Base-by-base conservation (phyloP, 352 stramenopile species). In the Lagenidium giganteum region DNA sequence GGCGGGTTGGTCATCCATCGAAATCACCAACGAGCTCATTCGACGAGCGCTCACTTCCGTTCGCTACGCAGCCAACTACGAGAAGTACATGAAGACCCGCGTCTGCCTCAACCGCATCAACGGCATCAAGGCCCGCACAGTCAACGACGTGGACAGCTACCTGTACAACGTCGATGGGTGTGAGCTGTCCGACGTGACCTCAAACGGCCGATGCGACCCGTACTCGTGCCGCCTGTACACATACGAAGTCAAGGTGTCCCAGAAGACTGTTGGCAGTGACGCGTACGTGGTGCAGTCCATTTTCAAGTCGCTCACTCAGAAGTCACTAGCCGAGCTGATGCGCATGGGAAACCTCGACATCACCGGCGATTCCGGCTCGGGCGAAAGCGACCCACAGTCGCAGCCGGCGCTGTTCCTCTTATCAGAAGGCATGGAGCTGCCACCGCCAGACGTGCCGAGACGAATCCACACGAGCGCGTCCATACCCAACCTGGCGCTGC, bases 61-160 rank as follows among this genome's bases (percentile, higher is more conserved):
- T 13, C 52, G 67, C 3, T 72, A 70, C 44, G 51, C 50, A 17
- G 49, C 37, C 29, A 78, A 78, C 40, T 78, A 78, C 42, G 53
- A 52, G 28, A 46, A 40, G 8, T 24, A 41, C 13, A 48, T 75
- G 20, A 65, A 41, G 12, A 59, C 54, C n/a, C 54, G 54, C 1
- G 20, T 78, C 14, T 78, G 67, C 33, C 36, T 78, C 13, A 48
- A 78, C 47, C 61, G 64, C 43, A 51, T 78, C 41, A 68, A 67
- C 51, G 25, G 36, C 12, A 63, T 78, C 12, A 43, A 51, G 2
- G 44, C 27, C 7, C 49, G 67, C 14, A 8, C 55, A 14, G 37
- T 25, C 34, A 42, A 30, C 37, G 46, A 51, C 4, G 17, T 77
- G 16, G 16, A 22, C 16, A 68, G 32, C 38, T 77, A 56, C 28